Evolutionary conservation across 805 yeast genomes (phyloP), one percentile per base, ranked within the genome.

Genomic region (Kodamaea kaohsiungensis): DNA sequence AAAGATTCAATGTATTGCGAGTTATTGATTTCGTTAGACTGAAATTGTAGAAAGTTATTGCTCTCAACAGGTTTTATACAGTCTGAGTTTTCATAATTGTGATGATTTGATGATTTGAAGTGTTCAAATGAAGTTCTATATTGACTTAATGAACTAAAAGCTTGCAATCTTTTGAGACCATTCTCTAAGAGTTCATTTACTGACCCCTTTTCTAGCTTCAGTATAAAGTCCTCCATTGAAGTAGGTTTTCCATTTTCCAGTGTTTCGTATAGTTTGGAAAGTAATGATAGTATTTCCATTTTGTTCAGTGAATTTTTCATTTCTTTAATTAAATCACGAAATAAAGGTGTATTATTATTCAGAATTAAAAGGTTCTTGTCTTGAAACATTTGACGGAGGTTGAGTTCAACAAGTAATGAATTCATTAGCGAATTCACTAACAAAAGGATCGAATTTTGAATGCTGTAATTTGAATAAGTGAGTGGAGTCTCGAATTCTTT

Each of bases 21-120:
- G 45, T 64, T 61, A 46, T 60, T 56, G 10, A 59, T 50, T 1
- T 39, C 22, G 6, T 57, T 58, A n/a, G 57, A 54, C 17, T 33
- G 18, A 43, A 65, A 66, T 9, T 33, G 45, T 0, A 64, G 56
- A n/a, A 57, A 56, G 18, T 49, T 56, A 3, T 43, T 19, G 12
- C 56, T 58, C 43, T 59, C 65, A 2, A 68, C 56, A 38, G 55
- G 56, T n/a, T 56, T 59, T 5, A 59, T 50, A 1, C 65, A 61
- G 46, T 73, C 78, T 1, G 72, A 61, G 37, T 66, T 61, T 6
- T 66, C 68, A 53, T 71, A 71, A 52, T 69, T 72, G 38, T 72
- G 63, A 56, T 63, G 66, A 30, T 70, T 67, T 0, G 70, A 69
- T 7, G 76, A 69, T 48, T 70, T 70, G 60, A 58, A 58, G 46